phyloP scores from a whole-genome alignment of 108 stramenopile species.

The Aureococcus anophagefferens region DNA sequence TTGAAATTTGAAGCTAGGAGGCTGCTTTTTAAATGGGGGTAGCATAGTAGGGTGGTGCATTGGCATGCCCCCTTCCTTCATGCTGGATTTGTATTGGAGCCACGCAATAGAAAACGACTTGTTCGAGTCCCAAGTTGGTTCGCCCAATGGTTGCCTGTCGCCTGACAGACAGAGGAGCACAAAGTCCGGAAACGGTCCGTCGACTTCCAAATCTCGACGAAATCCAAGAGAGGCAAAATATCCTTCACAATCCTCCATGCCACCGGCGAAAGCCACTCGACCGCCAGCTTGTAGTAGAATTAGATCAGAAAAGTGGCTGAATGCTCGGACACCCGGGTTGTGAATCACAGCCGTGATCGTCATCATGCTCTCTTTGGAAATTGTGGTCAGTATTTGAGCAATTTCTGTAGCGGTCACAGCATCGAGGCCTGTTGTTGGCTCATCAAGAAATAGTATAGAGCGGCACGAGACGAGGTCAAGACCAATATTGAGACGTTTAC shows the following conservation, averaged over 20 bases:
- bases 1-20: no score
- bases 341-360: conserved; percentile 35
- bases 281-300: conserved; percentile 31
- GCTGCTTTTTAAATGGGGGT: no score
- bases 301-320: conserved; percentile 14
- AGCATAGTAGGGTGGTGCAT: no score
- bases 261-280: conserved; percentile 25
- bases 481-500: conserved; percentile 27
- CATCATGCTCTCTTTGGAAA: neutral
- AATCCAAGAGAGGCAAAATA: conserved; percentile 3
- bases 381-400: neutral
- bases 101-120: no score
- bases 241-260: neutral
- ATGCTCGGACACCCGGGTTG: conserved; percentile 20
- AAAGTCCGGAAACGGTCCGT: no score
- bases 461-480: conserved; percentile 26
- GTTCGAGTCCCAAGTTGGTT: no score
- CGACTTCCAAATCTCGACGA: no score
- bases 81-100: no score
- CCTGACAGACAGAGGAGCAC: no score
- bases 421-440: conserved; percentile 35
- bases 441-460: conserved; percentile 23
- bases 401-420: conserved; percentile 11
- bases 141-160: no score
- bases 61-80: no score